These are phyloP conservation scores for Cystoderma amianthinum DNA, from an alignment of 768 basidiomycete species.

Conservation along the genomic window DNA sequence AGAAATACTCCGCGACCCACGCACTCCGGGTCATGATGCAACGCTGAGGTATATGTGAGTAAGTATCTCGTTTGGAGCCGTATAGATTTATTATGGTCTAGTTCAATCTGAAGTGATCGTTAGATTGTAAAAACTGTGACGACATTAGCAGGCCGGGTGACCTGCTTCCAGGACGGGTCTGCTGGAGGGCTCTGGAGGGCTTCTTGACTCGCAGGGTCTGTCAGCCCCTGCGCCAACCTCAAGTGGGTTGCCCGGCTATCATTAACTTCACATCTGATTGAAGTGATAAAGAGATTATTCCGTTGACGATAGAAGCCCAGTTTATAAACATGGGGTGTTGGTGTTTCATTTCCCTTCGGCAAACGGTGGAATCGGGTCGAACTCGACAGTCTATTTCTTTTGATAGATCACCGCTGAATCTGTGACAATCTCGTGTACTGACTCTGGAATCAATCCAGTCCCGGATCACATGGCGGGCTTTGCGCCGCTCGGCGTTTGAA, in stretches of 20 bases:
- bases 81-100: not conserved
- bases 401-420: not conserved
- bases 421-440: too few relatives aligned
- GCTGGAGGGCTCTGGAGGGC: not conserved
- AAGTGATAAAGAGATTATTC: not conserved
- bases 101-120: not conserved
- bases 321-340: too few relatives aligned
- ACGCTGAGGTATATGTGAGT: too few relatives aligned
- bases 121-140: not conserved
- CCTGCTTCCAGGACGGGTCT: not conserved
- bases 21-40: too few relatives aligned
- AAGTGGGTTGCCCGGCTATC: not conserved
- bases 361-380: conserved; percentile 12
- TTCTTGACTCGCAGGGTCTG: not conserved
- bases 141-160: not conserved
- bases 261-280: not conserved
- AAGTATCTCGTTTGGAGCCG: too few relatives aligned
- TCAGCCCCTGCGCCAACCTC: not conserved
- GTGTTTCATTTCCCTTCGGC: not conserved
- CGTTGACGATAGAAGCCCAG: not conserved
- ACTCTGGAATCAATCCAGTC: not conserved
- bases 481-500: too few relatives aligned
- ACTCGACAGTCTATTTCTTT: not conserved
- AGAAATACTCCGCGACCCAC: not conserved
- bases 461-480: too few relatives aligned